Evolutionary conservation across 805 yeast species (phyloP), one percentile per base, ranked within the genome.

Genomic region (Wickerhamomyces pijperi): DNA sequence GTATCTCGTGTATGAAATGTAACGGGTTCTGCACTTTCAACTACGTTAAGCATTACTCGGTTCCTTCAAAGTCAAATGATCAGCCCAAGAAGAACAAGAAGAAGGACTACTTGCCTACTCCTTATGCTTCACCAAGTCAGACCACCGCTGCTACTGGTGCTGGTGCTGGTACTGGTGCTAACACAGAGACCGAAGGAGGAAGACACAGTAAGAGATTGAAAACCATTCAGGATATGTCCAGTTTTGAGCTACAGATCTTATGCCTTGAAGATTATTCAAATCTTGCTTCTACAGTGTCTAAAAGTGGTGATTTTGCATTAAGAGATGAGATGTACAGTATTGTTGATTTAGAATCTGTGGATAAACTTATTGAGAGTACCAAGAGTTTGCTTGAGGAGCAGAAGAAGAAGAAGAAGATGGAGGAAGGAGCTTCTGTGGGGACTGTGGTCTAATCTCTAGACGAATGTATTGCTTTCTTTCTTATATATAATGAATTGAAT

Each of bases 11-110:
- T 43, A 37, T 51, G 1, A 40, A 46, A 20, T 65, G 69, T 43
- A 58, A 58, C 33, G 56, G 65, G 2, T 59, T 63, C 23, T 65
- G 69, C 41, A 56, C 66, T 2, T 52, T 59, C 36, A 56, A 57
- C 3, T 65, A 59, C 44, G 54, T 63, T 5, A 46, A 54, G 15
- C 51, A 42, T 34, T 47, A 35, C 33, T 44, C 29, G 37, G 5
- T 31, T 6, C 19, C 19, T n/a, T 46, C 53, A 45, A 36, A 20
- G 18, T n/a, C n/a, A n/a, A n/a, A n/a, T n/a, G n/a, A n/a, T n/a
- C n/a, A 21, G 23, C 6, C 9, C 9, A 21, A 21, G 23, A 21
- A 21, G 9, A 21, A 21, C 9, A 15, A 38, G 28, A 28, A 19
- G 39, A 25, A 36, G 42, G 16, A 36, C 2, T 28, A 46, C 40